Conservation (phyloP, 2,329 filamentous ascomycete species). For the Penicillium glabrum region DNA sequence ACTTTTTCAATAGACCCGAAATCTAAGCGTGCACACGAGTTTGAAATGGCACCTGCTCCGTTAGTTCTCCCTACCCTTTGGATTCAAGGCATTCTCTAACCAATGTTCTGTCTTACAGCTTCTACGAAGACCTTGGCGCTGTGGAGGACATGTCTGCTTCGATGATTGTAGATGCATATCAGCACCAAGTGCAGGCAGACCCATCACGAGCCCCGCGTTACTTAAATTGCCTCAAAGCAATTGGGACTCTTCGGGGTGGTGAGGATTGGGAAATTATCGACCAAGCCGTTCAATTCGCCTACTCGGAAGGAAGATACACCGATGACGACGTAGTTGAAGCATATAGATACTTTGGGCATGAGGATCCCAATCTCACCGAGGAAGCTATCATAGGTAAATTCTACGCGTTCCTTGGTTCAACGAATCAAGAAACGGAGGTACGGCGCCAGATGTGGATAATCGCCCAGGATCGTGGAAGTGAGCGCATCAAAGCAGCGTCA, state of each 20-base stretch:
- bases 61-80: conserved; percentile 20
- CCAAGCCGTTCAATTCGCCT: conserved; percentile 57
- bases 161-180: conserved; percentile 63
- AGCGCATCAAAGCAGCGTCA: conserved; percentile 58
- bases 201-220: conserved; percentile 58
- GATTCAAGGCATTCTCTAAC: not conserved
- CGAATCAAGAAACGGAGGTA: conserved; percentile 56
- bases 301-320: conserved; percentile 59
- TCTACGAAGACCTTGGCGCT: conserved; percentile 64
- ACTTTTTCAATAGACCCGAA: conserved; percentile 28
- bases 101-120: conserved; percentile 29
- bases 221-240: conserved; percentile 63
- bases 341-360: conserved; percentile 60
- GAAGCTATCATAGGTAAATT: conserved; percentile 64
- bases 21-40: conserved; percentile 27
- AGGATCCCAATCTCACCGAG: conserved; percentile 51
- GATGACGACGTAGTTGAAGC: conserved; percentile 58
- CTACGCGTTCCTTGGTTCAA: conserved; percentile 58
- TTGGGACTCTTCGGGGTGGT: conserved; percentile 53
- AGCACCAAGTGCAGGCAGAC: conserved; percentile 59
- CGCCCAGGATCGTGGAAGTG: conserved; percentile 58
- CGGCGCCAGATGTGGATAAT: conserved; percentile 60
- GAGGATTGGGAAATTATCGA: conserved; percentile 56
- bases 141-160: conserved; percentile 62
- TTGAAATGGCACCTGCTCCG: conserved; percentile 34